Conservation (phyloP, 352 stramenopile genomes). For the Globisporangium echinulatum region DNA sequence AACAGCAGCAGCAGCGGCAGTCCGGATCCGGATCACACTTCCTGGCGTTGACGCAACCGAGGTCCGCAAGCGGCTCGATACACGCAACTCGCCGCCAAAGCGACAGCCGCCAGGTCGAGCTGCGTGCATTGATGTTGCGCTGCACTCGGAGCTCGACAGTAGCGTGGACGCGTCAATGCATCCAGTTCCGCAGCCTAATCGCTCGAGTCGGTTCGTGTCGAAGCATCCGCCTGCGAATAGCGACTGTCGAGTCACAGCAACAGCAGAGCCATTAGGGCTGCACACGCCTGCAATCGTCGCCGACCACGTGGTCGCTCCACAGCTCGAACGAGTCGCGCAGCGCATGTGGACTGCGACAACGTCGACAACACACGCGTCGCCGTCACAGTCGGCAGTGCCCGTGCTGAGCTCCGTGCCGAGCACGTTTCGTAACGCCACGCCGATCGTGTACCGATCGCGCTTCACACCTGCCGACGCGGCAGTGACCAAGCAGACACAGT, state of each 20-base stretch:
- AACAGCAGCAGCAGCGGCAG: constrained; percentile 11
- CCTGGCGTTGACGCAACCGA: constrained; percentile 19
- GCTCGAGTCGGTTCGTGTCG: too few species aligned
- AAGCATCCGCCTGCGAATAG: neutral
- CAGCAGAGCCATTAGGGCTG: neutral
- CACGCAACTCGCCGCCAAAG: constrained; percentile 1
- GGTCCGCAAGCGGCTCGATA: neutral
- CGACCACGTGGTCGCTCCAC: constrained; percentile 6
- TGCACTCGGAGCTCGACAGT: neutral
- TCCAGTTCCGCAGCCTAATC: neutral
- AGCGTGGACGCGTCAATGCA: neutral
- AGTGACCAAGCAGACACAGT: constrained; percentile 22
- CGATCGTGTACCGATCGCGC: constrained; percentile 37
- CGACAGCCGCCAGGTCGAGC: neutral
- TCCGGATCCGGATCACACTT: constrained; percentile 35
- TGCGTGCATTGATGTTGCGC: neutral
- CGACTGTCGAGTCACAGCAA: neutral
- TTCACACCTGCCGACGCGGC: constrained; percentile 23
- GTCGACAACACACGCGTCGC: neutral
- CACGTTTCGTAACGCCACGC: constrained; percentile 48
- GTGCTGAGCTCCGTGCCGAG: constrained; percentile 49
- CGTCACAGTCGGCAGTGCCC: constrained; percentile 16
- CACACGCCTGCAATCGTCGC: constrained; percentile 5
- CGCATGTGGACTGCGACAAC: neutral
- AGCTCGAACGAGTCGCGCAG: neutral